Evolutionary conservation across 2,329 filamentous ascomycete species (phyloP), one percentile per base, ranked within the genome.

Genomic region (Clarireedia monteithiana): DNA sequence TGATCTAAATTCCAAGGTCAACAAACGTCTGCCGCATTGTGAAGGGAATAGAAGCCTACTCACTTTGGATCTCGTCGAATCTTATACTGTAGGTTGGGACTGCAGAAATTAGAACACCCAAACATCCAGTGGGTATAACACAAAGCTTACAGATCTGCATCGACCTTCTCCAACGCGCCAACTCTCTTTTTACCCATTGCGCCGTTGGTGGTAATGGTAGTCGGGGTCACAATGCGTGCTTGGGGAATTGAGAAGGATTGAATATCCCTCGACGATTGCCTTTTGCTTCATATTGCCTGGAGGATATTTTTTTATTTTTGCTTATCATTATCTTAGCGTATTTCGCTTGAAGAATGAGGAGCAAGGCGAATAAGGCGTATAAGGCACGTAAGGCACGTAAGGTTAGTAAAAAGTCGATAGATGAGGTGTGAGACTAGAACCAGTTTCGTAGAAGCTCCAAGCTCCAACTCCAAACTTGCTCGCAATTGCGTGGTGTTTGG

Each of bases 91-190:
- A 96, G 76, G 73, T 87, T 94, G 61, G 90, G 85, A 66, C 84
- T 88, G 67, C 50, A 57, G 14, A 59, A 70, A 70, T 65, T 52
- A 34, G 30, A 12, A 34, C 10, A 9, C 10, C 10, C 10, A 9
- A 12, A 34, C 10, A 12, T 34, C 10, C 10, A 34, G 30, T 34
- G 30, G 30, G 30, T 34, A 34, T 12, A 12, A 4, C 30, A 34
- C 12, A 34, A 34, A 12, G 69, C 82, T 60, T 71, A 87, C 80
- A 95, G 77, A 73, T 95, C 90, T 36, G 91, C 91, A 69, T 96
- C 91, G 64, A 96, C 84, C 80, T 96, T 96, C 75, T 96, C 91
- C 72, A 96, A 84, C 59, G 91, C 91, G 55, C 88, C 89, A 58
- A 96, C 81, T 75, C 94, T 95, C 71, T 91, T 82, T 75, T 96